A percentile compares a stretch with the other conserved stretches of the same genome.
Conservation (phyloP, 1,284 basidiomycete species). For the Pyrrhoderma lamaoense region DNA sequence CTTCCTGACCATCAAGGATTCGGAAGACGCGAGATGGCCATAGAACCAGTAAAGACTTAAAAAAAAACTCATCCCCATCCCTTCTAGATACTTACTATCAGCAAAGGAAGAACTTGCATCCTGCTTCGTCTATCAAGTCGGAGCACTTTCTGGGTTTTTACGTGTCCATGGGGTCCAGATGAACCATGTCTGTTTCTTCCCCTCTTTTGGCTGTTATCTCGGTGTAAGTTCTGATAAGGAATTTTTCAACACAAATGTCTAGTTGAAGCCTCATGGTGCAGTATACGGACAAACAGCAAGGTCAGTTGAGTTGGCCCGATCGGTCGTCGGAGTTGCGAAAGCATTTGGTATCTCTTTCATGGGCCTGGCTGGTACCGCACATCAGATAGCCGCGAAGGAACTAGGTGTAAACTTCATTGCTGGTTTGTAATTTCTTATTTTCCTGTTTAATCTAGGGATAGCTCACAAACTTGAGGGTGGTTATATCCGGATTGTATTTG, state of each 20-base stretch:
- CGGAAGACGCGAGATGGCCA: conserved; percentile 53
- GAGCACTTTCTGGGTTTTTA: conserved; percentile 51
- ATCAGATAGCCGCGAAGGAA: conserved; percentile 46
- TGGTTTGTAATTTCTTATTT: too few relatives aligned
- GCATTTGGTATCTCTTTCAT: conserved; percentile 48
- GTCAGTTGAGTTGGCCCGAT: conserved; percentile 44
- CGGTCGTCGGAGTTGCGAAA: conserved; percentile 42
- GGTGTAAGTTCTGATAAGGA: background rate
- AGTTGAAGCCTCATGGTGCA: conserved; percentile 48
- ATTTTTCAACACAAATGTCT: too few relatives aligned
- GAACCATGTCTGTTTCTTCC: conserved; percentile 36
- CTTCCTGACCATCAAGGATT: conserved; percentile 59
- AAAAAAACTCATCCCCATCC: background rate
- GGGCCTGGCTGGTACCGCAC: conserved; percentile 52
- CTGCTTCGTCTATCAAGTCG: conserved; percentile 57
- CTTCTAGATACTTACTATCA: background rate
- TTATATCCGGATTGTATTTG: too few relatives aligned
- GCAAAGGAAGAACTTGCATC: conserved; percentile 45
- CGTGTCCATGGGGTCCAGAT: conserved; percentile 39
- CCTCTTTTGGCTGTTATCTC: background rate
- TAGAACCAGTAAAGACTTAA: conserved; percentile 38
- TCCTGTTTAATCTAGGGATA: too few relatives aligned
- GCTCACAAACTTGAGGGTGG: too few relatives aligned
- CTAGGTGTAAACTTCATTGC: conserved; percentile 50
- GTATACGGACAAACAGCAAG: conserved; percentile 50